Conservation (phyloP, 257 asterid genomes). For the Solanum infundibuliforme region DNA sequence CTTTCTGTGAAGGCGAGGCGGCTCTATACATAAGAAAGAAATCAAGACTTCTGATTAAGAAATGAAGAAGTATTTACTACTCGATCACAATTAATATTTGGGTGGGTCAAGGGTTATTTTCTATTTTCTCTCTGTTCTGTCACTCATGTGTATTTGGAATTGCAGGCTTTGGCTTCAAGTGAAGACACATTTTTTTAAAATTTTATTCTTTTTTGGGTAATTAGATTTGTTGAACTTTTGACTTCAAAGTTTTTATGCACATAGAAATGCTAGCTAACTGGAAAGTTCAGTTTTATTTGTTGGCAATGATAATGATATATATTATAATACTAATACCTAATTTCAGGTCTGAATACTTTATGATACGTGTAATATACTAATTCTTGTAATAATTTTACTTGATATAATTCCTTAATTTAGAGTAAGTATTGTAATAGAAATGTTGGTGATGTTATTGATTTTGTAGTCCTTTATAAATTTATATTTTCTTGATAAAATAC, state of each 20-base stretch:
- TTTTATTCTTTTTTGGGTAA: neutral
- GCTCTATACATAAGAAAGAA: rapidly evolving
- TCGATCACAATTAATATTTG: rapidly evolving
- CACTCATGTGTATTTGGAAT: neutral
- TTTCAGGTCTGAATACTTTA: neutral
- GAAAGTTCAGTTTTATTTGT: neutral
- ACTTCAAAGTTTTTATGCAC: neutral
- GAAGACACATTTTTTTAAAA: neutral
- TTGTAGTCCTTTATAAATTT: too few relatives aligned
- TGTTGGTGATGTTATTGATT: neutral
- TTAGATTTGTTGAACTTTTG: neutral
- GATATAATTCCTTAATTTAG: neutral
- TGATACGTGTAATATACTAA: neutral
- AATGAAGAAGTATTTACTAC: rapidly evolving
- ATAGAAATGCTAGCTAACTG: neutral
- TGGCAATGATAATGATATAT: neutral
- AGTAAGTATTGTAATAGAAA: neutral
- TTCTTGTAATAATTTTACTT: neutral
- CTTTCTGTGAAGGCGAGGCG: rapidly evolving
- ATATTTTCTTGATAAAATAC: too few relatives aligned
- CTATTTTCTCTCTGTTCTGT: neutral
- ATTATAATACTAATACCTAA: neutral
- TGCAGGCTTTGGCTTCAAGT: neutral
- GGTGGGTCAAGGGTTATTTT: constrained; percentile 1
- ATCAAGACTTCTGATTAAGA: rapidly evolving